These are phyloP conservation scores for Alternaria sp. DNA, from an alignment of 2,329 filamentous ascomycete genomes.

Conservation along the genomic window DNA sequence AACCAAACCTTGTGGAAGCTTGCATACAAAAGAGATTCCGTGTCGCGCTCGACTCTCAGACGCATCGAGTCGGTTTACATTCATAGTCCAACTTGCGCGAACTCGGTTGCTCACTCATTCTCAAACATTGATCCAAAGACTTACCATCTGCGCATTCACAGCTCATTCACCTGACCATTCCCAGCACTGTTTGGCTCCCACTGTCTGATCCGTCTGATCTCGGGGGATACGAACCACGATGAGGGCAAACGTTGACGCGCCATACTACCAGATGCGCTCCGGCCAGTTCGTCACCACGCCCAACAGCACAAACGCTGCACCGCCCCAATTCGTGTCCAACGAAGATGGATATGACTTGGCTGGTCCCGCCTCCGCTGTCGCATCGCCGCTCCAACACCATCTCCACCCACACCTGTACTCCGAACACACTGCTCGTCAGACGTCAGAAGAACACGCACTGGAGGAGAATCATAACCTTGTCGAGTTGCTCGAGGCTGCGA, in stretches of 20 bases:
- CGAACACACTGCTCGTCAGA: slow-evolving; percentile 27
- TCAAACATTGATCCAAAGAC: slow-evolving; percentile 26
- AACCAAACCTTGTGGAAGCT: slow-evolving; percentile 26
- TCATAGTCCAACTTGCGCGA: slow-evolving; percentile 6
- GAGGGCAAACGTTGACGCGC: slow-evolving; percentile 44
- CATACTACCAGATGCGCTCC: slow-evolving; percentile 47
- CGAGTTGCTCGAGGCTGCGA: slow-evolving; percentile 50
- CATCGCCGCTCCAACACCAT: slow-evolving; percentile 26
- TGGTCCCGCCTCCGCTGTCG: slow-evolving; percentile 17
- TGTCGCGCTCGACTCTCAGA: slow-evolving; percentile 14
- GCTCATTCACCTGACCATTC: slow-evolving; percentile 10
- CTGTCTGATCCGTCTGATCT: slow-evolving; percentile 21
- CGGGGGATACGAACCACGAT: slow-evolving; percentile 32
- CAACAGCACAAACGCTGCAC: slow-evolving; percentile 37
- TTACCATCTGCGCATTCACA: slow-evolving; percentile 35
- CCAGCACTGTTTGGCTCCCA: slow-evolving; percentile 16
- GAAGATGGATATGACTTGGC: slow-evolving; percentile 37
- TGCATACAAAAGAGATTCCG: slow-evolving; percentile 34
- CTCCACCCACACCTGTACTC: slow-evolving; percentile 27
- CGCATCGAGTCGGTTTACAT: slow-evolving; percentile 25
- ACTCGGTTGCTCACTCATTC: slow-evolving; percentile 3
- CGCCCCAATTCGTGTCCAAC: slow-evolving; percentile 27
- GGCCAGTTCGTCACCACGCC: slow-evolving; percentile 37
- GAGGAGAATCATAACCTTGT: slow-evolving; percentile 47
- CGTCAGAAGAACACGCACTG: slow-evolving; percentile 25